phyloP scores from a whole-genome alignment of 352 stramenopile genomes.

The Phytophthora hybrid region DNA sequence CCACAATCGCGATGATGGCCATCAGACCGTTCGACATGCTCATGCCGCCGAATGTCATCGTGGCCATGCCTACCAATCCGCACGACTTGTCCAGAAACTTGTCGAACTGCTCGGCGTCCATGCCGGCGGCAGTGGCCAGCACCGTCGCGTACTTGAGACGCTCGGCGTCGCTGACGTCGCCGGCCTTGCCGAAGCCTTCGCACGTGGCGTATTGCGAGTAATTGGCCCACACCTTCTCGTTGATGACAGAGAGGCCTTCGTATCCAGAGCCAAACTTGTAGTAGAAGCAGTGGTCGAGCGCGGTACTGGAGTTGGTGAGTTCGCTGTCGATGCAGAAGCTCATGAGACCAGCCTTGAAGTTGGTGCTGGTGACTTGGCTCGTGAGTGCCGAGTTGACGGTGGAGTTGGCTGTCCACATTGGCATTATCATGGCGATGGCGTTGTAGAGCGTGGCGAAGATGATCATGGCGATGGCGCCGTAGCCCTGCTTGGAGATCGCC shows the following conservation, averaged over 20 bases:
- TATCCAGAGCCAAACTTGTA: constrained; percentile 59
- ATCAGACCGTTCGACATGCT: constrained; percentile 52
- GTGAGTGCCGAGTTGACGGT: constrained; percentile 31
- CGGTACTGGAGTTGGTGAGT: constrained; percentile 42
- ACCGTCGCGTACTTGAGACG: constrained; percentile 45
- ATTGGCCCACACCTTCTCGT: constrained; percentile 46
- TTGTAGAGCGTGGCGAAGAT: constrained; percentile 31
- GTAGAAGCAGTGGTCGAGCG: constrained; percentile 72
- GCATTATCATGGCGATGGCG: constrained; percentile 20
- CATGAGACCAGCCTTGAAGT: constrained; percentile 34
- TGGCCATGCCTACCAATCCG: too few relatives aligned
- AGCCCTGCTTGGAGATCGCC: constrained; percentile 25
- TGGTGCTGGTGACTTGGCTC: constrained; percentile 21
- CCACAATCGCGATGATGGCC: constrained; percentile 55
- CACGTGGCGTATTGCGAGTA: constrained; percentile 61
- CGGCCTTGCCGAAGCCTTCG: constrained; percentile 50
- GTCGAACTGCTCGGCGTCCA: constrained; percentile 57
- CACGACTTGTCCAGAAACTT: constrained; percentile 52
- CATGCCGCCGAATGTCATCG: constrained; percentile 43
- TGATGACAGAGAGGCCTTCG: constrained; percentile 42
- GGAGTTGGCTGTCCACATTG: constrained; percentile 24
- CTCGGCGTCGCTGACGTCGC: constrained; percentile 32
- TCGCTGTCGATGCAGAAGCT: constrained; percentile 60
- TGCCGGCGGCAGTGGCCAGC: constrained; percentile 50
- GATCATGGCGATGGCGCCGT: constrained; percentile 30